Conservation (phyloP, 805 yeast genomes). For the Lipomyces chichibuensis region DNA sequence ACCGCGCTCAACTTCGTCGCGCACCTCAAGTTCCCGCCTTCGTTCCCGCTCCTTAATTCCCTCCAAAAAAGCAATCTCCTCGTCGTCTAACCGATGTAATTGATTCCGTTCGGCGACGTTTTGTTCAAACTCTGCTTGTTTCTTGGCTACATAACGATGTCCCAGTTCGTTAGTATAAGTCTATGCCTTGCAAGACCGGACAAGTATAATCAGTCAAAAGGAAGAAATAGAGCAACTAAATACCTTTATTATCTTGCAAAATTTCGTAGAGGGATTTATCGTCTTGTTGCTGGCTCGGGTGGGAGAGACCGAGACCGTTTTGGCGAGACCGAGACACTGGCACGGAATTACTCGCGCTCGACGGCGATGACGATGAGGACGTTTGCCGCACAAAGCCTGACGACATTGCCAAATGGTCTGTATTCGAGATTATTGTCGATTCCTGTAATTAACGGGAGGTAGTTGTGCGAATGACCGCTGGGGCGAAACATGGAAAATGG, state of each 20-base stretch:
- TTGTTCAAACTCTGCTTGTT: conserved; percentile 31
- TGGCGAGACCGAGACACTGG: conserved; percentile 12
- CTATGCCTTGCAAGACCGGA: not conserved
- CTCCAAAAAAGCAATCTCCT: conserved; percentile 29
- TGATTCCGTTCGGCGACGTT: conserved; percentile 20
- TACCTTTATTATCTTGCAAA: conserved; percentile 33
- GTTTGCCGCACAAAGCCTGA: conserved; percentile 19
- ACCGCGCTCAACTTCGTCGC: conserved; percentile 16
- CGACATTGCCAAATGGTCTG: conserved; percentile 13
- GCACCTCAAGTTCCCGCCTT: conserved; percentile 10
- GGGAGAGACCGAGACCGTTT: conserved; percentile 13
- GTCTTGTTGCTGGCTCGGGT: conserved; percentile 7
- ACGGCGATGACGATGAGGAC: conserved; percentile 5
- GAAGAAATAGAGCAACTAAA: not conserved
- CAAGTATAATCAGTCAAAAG: not conserved
- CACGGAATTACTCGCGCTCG: conserved; percentile 5
- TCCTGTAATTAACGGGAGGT: not conserved
- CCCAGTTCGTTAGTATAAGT: not conserved
- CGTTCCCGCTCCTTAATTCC: conserved; percentile 17
- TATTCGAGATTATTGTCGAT: not conserved
- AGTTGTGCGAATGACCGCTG: not conserved
- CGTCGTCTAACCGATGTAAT: conserved; percentile 30
- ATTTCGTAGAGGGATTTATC: conserved; percentile 30
- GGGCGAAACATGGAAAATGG: no score
- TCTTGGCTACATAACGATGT: conserved; percentile 13